These are phyloP conservation scores for Ramalina intermedia DNA, from an alignment of 495 filamentous ascomycete genomes.

Conservation along the genomic window DNA sequence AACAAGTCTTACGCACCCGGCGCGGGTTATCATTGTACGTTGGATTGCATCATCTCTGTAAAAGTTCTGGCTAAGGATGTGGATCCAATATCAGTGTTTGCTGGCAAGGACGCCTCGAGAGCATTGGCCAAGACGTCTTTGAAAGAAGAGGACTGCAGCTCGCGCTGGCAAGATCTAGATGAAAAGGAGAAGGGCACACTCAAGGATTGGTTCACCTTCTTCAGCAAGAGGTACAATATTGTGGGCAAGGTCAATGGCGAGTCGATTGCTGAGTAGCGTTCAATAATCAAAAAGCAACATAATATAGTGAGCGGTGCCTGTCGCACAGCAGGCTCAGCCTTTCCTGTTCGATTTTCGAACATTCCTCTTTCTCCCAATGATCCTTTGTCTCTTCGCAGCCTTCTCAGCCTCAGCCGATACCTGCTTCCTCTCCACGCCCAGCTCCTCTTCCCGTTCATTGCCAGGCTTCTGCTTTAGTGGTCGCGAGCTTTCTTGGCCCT, in stretches of 20 bases:
- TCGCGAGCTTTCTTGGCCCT: conserved; percentile 10
- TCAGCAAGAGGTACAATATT: conserved; percentile 89
- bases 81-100: conserved; percentile 53
- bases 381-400: conserved; percentile 43
- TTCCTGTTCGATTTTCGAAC: conserved; percentile 37
- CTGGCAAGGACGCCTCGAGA: conserved; percentile 84
- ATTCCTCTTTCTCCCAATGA: conserved; percentile 55
- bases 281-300: not conserved
- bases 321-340: not conserved
- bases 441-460: not conserved
- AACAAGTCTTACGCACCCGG: conserved; percentile 76
- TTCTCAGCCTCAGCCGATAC: conserved; percentile 32
- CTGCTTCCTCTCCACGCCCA: not conserved
- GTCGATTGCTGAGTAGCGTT: not conserved
- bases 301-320: not conserved
- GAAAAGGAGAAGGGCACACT: conserved; percentile 81
- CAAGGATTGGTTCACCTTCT: conserved; percentile 89
- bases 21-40: conserved; percentile 70
- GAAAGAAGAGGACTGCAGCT: conserved; percentile 65
- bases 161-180: conserved; percentile 72
- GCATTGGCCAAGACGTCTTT: conserved; percentile 76
- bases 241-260: conserved; percentile 50
- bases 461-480: not conserved
- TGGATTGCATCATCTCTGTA: not conserved
- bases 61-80: conserved; percentile 1